phyloP scores from a whole-genome alignment of 2,329 filamentous ascomycete genomes.

The Coniosporium tulheliwenetii region DNA sequence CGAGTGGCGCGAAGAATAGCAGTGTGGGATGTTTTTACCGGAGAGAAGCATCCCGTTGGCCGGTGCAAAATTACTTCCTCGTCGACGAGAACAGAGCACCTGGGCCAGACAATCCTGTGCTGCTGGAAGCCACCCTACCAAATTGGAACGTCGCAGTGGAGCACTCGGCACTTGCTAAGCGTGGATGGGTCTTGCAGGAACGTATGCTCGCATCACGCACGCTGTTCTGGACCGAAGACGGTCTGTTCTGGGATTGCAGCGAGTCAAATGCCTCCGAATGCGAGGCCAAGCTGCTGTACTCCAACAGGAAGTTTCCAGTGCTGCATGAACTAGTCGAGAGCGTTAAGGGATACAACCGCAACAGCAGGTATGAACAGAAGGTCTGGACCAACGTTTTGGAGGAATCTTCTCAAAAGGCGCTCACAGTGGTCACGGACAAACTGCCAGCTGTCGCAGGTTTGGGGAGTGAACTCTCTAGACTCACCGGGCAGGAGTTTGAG shows the following conservation, averaged over 20 bases:
- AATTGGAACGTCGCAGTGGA: neutral
- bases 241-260: neutral
- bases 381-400: neutral
- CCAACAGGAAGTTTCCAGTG: neutral
- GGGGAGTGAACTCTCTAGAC: neutral
- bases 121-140: neutral
- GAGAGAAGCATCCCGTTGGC: neutral
- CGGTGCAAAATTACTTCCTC: neutral
- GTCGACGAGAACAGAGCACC: neutral
- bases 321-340: neutral
- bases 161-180: neutral
- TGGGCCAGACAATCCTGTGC: neutral
- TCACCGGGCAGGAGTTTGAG: neutral
- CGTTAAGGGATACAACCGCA: neutral
- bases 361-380: neutral
- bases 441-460: neutral
- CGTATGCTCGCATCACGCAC: neutral
- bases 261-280: neutral
- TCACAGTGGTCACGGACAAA: neutral
- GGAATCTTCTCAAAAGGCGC: neutral
- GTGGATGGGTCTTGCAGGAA: neutral
- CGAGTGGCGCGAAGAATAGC: neutral
- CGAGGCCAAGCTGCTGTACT: neutral
- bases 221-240: neutral
- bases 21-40: neutral